These are phyloP conservation scores for Tephrocybe sp. DNA, from an alignment of 768 basidiomycete species.

Conservation along the genomic window DNA sequence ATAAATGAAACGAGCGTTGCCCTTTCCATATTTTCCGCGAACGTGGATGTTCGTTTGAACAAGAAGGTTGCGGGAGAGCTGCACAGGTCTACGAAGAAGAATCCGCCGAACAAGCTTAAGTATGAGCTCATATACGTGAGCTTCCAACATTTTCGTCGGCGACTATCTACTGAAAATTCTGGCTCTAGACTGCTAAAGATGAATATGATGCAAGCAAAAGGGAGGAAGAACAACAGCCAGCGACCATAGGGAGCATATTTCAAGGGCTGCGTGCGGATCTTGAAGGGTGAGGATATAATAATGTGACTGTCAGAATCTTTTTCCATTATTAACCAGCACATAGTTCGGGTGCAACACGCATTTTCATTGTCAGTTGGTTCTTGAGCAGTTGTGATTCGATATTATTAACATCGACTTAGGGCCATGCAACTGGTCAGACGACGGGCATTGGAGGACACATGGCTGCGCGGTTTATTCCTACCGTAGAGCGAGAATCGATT, in stretches of 20 bases:
- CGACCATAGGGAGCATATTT: constrained; percentile 78
- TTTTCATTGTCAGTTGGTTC: constrained; percentile 72
- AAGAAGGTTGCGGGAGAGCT: constrained; percentile 73
- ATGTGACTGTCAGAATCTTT: background rate
- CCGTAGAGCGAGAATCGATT: constrained; percentile 93
- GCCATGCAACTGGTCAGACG: constrained; percentile 90
- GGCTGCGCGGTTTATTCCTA: constrained; percentile 88
- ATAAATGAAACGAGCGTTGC: constrained; percentile 55
- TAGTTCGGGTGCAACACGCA: constrained; percentile 65
- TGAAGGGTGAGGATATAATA: constrained; percentile 55
- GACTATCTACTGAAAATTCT: background rate
- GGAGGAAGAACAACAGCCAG: constrained; percentile 61
- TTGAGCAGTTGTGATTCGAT: background rate
- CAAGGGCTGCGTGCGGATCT: constrained; percentile 85
- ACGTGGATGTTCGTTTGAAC: constrained; percentile 62
- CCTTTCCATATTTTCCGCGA: constrained; percentile 65
- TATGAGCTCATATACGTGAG: constrained; percentile 86
- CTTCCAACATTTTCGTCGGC: constrained; percentile 5
- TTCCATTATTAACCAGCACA: constrained; percentile 3
- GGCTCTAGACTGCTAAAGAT: constrained; percentile 70
- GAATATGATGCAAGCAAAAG: constrained; percentile 74
- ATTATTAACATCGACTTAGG: constrained; percentile 39
- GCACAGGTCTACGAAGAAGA: constrained; percentile 92
- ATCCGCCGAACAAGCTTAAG: constrained; percentile 72
- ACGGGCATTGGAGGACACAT: constrained; percentile 72